Evolutionary conservation across 768 basidiomycete species (phyloP), one percentile per base, ranked within the genome.

Genomic region (Pilatotrama ljubarskyi): DNA sequence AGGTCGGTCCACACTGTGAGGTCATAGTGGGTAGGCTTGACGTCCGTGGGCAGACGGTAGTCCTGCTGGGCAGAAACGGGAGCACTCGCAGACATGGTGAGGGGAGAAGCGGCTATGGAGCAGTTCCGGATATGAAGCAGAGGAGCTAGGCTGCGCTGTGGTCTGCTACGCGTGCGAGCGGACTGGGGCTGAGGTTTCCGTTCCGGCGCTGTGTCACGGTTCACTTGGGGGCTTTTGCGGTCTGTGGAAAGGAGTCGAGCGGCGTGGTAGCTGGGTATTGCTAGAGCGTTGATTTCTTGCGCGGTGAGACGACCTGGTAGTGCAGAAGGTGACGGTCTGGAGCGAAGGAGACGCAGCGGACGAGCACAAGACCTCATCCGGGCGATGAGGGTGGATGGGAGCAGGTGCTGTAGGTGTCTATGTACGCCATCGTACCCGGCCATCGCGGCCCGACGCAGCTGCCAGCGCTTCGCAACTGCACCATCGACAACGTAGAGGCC

Each of bases 1-100:
- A 98, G 83, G 75, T 98, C 92, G 3, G 93, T 95, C 68, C 83
- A 84, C 70, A 95, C 75, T 46, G 84, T 84, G 50, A 94, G 69
- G 65, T 91, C 87, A 73, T 95, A 95, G 70, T 94, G 91, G 7
- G 73, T 80, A 13, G 91, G 87, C 66, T 80, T 84, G 54, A 90
- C 82, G 63, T 85, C 75, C 0, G 79, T 78, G 18, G 90, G 89
- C 53, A 93, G 82, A 66, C 90, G 85, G 67, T 83, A 74, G 35
- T 69, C 68, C 59, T 61, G 61, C 37, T 48, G 48, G 6, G 54
- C 53, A 5, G 22, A n/a, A 2, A 43, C 35, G 11, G 60, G 35
- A 14, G 38, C 24, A 41, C 48, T 51, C 42, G 54, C 60, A 52
- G 55, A 51, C 60, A 55, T 56, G 36, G 49, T 51, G 43, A 46